Conservation (phyloP, 805 yeast species). For the Saccharomyces mikatae region DNA sequence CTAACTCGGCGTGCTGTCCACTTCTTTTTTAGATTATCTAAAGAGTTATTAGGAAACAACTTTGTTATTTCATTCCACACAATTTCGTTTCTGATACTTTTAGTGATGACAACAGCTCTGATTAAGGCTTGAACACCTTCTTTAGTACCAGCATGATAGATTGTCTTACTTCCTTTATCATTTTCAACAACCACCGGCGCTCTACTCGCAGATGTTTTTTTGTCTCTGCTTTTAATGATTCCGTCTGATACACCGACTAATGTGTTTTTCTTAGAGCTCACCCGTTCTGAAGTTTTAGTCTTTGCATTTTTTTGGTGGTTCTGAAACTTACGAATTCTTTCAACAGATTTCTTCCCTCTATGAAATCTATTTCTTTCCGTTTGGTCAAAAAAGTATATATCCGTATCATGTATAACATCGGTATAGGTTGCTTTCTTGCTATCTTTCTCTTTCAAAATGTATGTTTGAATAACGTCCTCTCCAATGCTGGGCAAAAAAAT, state of each 20-base stretch:
- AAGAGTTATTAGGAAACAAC: constrained; percentile 35
- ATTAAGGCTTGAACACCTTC: constrained; percentile 48
- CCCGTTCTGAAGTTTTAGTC: neutral
- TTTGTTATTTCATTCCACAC: constrained; percentile 57
- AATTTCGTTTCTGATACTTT: constrained; percentile 52
- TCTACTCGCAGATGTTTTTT: neutral
- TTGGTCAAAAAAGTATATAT: constrained; percentile 29
- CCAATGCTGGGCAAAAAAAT: constrained; percentile 19
- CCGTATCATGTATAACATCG: constrained; percentile 26
- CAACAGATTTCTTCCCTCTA: constrained; percentile 24
- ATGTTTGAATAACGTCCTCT: constrained; percentile 13
- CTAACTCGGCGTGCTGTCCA: constrained; percentile 59
- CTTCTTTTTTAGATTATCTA: constrained; percentile 44
- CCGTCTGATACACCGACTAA: neutral
- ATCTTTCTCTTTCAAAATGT: constrained; percentile 23
- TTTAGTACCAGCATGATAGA: constrained; percentile 28
- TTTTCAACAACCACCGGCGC: neutral
- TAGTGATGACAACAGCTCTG: constrained; percentile 59
- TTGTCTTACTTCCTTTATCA: neutral
- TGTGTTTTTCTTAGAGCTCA: neutral
- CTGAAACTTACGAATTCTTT: constrained; percentile 26
- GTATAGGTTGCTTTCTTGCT: constrained; percentile 16
- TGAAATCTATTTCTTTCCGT: constrained; percentile 25
- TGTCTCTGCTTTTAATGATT: neutral
- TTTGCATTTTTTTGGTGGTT: constrained; percentile 6